Percentiles rank a stretch among this genome's conserved stretches.
These are phyloP conservation scores for Cytauxzoon felis DNA, from an alignment of 169 alveolate species.

Conservation along the genomic window DNA sequence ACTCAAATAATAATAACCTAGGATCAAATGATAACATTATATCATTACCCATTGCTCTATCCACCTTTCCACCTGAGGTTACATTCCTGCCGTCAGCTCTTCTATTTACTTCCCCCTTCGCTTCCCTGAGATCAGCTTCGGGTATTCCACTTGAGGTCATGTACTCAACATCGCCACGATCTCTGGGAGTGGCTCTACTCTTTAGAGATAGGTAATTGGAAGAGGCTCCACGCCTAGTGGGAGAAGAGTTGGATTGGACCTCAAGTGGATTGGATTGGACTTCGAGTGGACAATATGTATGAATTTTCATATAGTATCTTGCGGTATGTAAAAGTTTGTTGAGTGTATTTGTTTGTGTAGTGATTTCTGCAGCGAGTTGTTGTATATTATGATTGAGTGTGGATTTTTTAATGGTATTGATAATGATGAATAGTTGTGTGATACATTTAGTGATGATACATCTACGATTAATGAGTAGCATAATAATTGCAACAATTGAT, in stretches of 20 bases:
- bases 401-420: slow-evolving; percentile 34
- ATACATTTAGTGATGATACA: slow-evolving; percentile 44
- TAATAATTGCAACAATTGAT: slow-evolving; percentile 49
- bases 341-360: background rate
- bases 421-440: slow-evolving; percentile 39
- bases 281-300: too few species aligned
- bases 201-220: too few species aligned
- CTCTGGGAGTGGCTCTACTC: slow-evolving; percentile 35
- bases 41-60: too few species aligned
- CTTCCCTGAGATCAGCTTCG: too few species aligned
- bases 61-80: too few species aligned
- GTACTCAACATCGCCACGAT: slow-evolving; percentile 30
- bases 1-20: slow-evolving; percentile 84
- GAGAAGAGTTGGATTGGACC: too few species aligned
- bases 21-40: slow-evolving; percentile 73
- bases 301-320: too few species aligned
- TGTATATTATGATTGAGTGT: slow-evolving; percentile 7
- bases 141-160: slow-evolving; percentile 12
- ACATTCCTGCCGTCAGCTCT: too few species aligned
- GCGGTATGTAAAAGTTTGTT: too few species aligned
- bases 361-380: background rate
- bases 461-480: slow-evolving; percentile 62
- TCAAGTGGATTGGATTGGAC: slow-evolving; percentile 17
- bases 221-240: too few species aligned
- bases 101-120: too few species aligned